Conservation (phyloP, 2,329 filamentous ascomycete genomes). For the Alternaria angustiovoidea region DNA sequence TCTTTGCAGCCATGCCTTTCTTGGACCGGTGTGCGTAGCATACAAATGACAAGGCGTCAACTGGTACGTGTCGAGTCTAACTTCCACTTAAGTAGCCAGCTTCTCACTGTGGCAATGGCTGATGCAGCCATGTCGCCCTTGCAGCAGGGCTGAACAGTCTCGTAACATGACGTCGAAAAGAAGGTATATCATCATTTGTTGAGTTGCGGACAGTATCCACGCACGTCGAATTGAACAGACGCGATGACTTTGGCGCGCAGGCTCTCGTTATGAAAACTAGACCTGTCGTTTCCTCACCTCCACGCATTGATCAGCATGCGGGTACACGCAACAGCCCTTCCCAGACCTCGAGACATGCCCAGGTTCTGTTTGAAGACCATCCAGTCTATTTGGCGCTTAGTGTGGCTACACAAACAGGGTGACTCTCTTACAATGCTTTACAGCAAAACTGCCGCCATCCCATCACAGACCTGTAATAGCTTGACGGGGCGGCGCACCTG, state of each 20-base stretch:
- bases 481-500: constrained; percentile 24
- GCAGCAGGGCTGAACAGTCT: constrained; percentile 45
- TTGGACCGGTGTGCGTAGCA: constrained; percentile 40
- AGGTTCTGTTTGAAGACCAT: constrained; percentile 40
- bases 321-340: constrained; percentile 19
- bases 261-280: constrained; percentile 21
- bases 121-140: constrained; percentile 42
- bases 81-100: constrained; percentile 31
- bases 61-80: constrained; percentile 28
- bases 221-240: neutral
- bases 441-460: constrained; percentile 23
- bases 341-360: constrained; percentile 26
- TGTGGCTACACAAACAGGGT: constrained; percentile 43
- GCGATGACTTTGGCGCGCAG: neutral
- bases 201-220: neutral
- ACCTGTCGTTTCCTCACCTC: constrained; percentile 41
- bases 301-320: constrained; percentile 15
- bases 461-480: constrained; percentile 34
- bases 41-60: constrained; percentile 31
- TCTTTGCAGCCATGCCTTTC: constrained; percentile 38
- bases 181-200: constrained; percentile 6
- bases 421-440: constrained; percentile 32
- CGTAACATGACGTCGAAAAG: neutral
- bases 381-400: constrained; percentile 42
- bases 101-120: constrained; percentile 27